These are phyloP conservation scores for Talaromyces verruculosus DNA, from an alignment of 2,329 filamentous ascomycete species.

Conservation along the genomic window DNA sequence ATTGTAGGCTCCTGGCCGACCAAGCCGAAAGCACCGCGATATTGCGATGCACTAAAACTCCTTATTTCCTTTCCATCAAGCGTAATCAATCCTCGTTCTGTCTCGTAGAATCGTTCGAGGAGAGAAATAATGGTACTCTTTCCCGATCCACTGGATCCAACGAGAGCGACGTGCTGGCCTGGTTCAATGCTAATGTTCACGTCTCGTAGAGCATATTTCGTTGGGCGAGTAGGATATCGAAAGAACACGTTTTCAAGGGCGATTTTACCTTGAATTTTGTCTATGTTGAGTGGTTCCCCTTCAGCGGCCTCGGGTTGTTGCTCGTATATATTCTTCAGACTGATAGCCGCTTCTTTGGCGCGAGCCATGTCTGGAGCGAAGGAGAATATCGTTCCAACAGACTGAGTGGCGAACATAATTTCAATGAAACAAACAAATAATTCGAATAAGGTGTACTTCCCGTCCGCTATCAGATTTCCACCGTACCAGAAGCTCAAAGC, in stretches of 20 bases:
- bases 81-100: slow-evolving; percentile 31
- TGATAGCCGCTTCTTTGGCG: not conserved
- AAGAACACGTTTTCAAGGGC: slow-evolving; percentile 32
- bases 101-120: slow-evolving; percentile 41
- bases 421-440: not conserved
- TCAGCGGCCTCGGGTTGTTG: not conserved
- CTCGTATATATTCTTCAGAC: not conserved
- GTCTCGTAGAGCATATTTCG: slow-evolving; percentile 35
- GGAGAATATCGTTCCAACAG: not conserved
- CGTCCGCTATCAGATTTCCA: not conserved
- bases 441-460: not conserved
- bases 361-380: not conserved
- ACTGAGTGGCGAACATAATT: not conserved
- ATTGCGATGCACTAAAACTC: slow-evolving; percentile 35
- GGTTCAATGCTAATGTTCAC: slow-evolving; percentile 35
- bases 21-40: slow-evolving; percentile 38
- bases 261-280: slow-evolving; percentile 12
- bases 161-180: slow-evolving; percentile 45
- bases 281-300: not conserved
- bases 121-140: slow-evolving; percentile 51
- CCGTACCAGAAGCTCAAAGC: slow-evolving; percentile 55
- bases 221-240: slow-evolving; percentile 38
- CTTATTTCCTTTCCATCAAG: slow-evolving; percentile 33
- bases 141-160: slow-evolving; percentile 53
- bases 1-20: slow-evolving; percentile 56